These are phyloP conservation scores for Citrullus mucosospermus DNA, from an alignment of 306 rosid genomes.

Conservation along the genomic window DNA sequence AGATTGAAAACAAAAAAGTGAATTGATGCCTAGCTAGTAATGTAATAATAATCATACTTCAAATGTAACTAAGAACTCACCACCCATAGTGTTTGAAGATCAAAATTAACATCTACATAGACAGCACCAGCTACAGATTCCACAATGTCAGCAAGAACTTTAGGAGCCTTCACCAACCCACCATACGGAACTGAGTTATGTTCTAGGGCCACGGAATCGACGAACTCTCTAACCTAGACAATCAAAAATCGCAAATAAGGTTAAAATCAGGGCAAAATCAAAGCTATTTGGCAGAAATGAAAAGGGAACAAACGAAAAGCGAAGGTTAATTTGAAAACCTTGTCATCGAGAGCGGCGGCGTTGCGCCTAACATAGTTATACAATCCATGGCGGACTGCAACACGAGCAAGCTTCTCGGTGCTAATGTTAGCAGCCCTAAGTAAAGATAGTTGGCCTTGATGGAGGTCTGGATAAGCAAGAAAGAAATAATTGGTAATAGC, in stretches of 20 bases:
- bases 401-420: slow-evolving; percentile 84
- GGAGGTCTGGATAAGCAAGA: slow-evolving; percentile 26
- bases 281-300: neutral
- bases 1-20: neutral
- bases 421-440: slow-evolving; percentile 61
- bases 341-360: slow-evolving; percentile 15
- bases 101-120: slow-evolving; percentile 40
- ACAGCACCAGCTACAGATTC: slow-evolving; percentile 74
- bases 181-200: slow-evolving; percentile 24
- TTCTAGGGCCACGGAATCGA: slow-evolving; percentile 26
- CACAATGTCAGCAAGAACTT: slow-evolving; percentile 75
- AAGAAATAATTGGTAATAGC: slow-evolving; percentile 36
- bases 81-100: slow-evolving; percentile 53
- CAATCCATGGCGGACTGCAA: slow-evolving; percentile 38
- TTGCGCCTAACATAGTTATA: slow-evolving; percentile 30
- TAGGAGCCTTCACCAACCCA: slow-evolving; percentile 65
- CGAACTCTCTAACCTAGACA: slow-evolving; percentile 40
- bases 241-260: neutral
- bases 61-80: slow-evolving; percentile 23
- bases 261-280: neutral
- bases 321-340: slow-evolving; percentile 10
- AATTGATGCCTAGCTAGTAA: neutral
- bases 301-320: neutral
- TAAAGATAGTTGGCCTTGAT: slow-evolving; percentile 41
- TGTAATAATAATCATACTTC: neutral